Evolutionary conservation across 306 rosid species (phyloP).

Genomic region (Hippophae gyantsensis): DNA sequence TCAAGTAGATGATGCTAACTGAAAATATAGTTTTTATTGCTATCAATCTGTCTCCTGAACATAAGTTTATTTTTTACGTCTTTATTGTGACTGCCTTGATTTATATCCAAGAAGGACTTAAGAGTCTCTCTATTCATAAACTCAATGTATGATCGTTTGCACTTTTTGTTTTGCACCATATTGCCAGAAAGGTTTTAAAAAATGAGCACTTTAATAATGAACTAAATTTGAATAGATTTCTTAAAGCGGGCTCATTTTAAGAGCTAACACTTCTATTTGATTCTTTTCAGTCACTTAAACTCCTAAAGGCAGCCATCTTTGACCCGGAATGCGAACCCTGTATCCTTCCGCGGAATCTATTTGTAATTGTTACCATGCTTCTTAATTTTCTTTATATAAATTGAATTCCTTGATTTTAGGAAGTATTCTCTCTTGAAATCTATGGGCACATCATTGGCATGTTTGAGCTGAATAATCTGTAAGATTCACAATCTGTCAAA

Average conservation of each 20-base stretch:
- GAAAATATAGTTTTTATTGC: not conserved
- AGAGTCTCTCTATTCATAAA: too few relatives aligned
- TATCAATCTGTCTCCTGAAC: not conserved
- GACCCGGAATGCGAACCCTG: conserved; percentile 73
- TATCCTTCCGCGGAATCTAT: conserved; percentile 52
- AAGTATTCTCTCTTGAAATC: conserved; percentile 87
- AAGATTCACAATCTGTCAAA: conserved; percentile 6
- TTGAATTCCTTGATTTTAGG: conserved; percentile 43
- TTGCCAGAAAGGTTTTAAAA: too few relatives aligned
- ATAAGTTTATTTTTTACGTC: not conserved
- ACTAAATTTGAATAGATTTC: too few relatives aligned
- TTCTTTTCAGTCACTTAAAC: conserved; percentile 79
- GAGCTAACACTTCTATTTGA: conserved; percentile 21
- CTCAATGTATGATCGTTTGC: too few relatives aligned
- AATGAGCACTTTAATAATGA: too few relatives aligned
- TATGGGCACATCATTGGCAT: conserved; percentile 92
- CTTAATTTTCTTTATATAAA: conserved; percentile 13
- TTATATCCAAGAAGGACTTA: too few relatives aligned
- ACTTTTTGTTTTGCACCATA: too few relatives aligned
- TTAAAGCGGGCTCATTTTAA: not conserved
- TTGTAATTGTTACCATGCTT: conserved; percentile 13
- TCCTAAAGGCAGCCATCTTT: conserved; percentile 69
- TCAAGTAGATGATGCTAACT: conserved; percentile 13
- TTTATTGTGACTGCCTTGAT: too few relatives aligned
- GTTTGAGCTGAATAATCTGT: conserved; percentile 97